Evolutionary conservation across 2,329 filamentous ascomycete genomes (phyloP), one percentile per base, ranked within the genome.

Genomic region (Lomentospora prolificans): DNA sequence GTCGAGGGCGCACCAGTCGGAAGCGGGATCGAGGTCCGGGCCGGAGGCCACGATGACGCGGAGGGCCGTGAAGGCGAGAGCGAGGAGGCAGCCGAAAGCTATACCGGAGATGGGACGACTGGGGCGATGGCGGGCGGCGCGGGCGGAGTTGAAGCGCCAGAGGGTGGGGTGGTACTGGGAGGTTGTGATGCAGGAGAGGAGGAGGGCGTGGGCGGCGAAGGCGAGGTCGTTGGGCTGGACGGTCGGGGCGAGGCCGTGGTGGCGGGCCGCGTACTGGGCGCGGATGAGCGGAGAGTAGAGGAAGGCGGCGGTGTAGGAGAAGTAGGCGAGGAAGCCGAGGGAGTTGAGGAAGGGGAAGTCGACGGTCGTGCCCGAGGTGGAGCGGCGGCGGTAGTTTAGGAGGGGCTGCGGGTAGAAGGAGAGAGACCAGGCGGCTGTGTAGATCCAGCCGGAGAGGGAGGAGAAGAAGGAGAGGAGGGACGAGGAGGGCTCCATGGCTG

Each of bases 361-460:
- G 61, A 95, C 85, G 0, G 90, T 89, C 3, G 92, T 85, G 41
- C 94, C 94, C 19, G 82, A 79, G 3, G 91, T 96, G 7, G 89
- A 87, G 57, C 82, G 81, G 55, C 90, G 85, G 28, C 75, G 76
- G 68, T 78, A 86, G 76, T 96, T 97, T 60, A 90, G 79, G 58
- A 95, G 72, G 5, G 87, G 83, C 67, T 97, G 94, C 1, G 92
- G 91, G 69, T 97, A 97, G 73, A 96, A 97, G 14, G 90, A 95
- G 14, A 85, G 72, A 10, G 88, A 92, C 92, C 92, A 94, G 69
- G 80, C 83, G 51, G 84, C 60, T 60, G 82, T 85, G 70, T 91
- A 91, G 65, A 85, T 72, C 86, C 87, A 90, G 69, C 87, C 87
- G 62, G 88, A 81, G 30, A 86, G 65, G 65, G 74, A 78, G 53